Evolutionary conservation across 2,329 filamentous ascomycete genomes (phyloP), one percentile per base, ranked within the genome.

Genomic region (Pseudocercospora eumusae): DNA sequence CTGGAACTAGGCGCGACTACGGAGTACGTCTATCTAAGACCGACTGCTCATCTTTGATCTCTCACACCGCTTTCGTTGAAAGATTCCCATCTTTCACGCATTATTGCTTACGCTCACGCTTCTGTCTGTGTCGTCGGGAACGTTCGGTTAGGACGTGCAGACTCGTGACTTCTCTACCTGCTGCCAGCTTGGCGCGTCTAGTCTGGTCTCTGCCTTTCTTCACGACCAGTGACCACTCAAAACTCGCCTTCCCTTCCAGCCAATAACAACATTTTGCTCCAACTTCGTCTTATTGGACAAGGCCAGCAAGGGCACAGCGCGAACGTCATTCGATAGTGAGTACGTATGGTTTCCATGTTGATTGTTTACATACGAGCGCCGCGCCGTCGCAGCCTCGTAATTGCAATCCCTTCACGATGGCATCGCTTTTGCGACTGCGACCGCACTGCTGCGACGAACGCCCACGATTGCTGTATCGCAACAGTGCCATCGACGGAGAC

Each of bases 301-400:
- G 47, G 47, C 47, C 52, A 40, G 15, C 31, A 59, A 62, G 60
- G 56, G 58, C 60, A 57, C 57, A 56, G 52, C 60, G 60, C 60
- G 55, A 47, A 58, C 56, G 60, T 62, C 60, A 62, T 57, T 62
- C 56, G 56, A 57, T 59, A 55, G 56, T 45, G 56, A 56, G 56
- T 62, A 54, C 21, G 49, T 59, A 57, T 62, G 47, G 28, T 59
- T 56, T 55, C 60, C 60, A 47, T 58, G 49, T 56, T 59, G 56
- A 62, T 59, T 62, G 60, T 62, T 59, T 62, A 59, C 60, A 58
- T 33, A 54, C 47, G 44, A 44, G 23, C 33, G 18, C 60, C 54
- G 58, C 50, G 50, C 53, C 36, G 52, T 56, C 58, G 58, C 52
- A 40, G 31, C 3, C 27, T 54, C 18, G 28, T 40, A 20, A 36